Evolutionary conservation across 2,329 filamentous ascomycete species (phyloP), one percentile per base, ranked within the genome.

Genomic region (Fusarium chuoi): DNA sequence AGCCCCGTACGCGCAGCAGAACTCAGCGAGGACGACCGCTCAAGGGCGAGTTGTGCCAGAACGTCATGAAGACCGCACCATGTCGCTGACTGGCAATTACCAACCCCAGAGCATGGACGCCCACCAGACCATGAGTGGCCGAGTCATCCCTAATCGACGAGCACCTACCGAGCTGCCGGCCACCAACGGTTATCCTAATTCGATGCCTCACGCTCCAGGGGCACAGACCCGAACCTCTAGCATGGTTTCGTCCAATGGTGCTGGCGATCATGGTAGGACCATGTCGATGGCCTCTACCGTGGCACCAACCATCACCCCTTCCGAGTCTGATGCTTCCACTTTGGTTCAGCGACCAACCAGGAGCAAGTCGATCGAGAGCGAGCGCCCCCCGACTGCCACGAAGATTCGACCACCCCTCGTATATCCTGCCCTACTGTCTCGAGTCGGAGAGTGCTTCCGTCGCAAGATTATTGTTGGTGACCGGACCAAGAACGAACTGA

Each of bases 201-300:
- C 82, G 9, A 86, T 86, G 71, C 72, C 82, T 26, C 82, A 84
- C 63, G 83, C 85, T 33, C 89, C 86, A 38, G 90, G 87, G 65
- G 83, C 84, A 22, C 87, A 89, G 76, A 90, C 87, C 52, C 87
- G 87, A 70, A 89, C 88, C n/a, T 87, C 89, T 60, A 91, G 89
- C 75, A 90, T 91, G 87, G 85, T 86, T 39, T 91, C 88, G 12
- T 89, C 89, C 17, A 85, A 81, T 35, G 83, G 83, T 39, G 80
- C 81, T 28, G 75, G 78, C 44, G 86, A 89, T 73, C 86, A 86
- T 76, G 82, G 81, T 59, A 88, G 95, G 65, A 92, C 94, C 48
- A 95, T 98, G 91, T 98, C 95, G 4, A 97, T 98, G 93, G 94
- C 95, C 38, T 98, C 95, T 28, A 95, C 93, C 14, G 88, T 94